Base-by-base conservation (phyloP, 257 asterid species). In the Solanum acaule region DNA sequence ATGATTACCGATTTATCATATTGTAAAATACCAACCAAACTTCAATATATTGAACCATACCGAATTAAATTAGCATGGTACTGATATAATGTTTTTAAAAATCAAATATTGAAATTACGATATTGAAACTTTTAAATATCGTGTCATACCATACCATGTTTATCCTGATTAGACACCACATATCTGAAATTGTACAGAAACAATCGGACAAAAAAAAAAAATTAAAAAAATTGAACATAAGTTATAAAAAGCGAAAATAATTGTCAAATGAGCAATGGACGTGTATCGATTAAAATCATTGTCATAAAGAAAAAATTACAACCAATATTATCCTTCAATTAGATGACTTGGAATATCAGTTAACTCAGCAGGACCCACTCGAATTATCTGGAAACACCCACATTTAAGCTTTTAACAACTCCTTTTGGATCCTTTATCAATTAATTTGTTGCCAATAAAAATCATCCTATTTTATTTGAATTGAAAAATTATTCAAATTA, bases 71-170 rank as follows among this genome's bases (percentile, higher is more conserved):
- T 6, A 1, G 1, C 3, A 49, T 49, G 3, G 0, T 49, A 49
- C 61, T 49, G 0, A 15, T 49, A 49, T 49, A 49, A 49, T 15
- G 3, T 15, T 49, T 46, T 5, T 42, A 15, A 49, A 49, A 49
- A 6, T 6, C 0, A 6, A 49, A 49, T 49, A 6, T 0, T 1
- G 2, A 44, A 44, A 44, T 44, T 44, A 44, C 0, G 6, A 44
- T 44, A 44, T 49, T 23, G 0, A 49, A 49, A 49, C 2, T 49
- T 49, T 49, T 6, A 49, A 49, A 49, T 49, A 49, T 0, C 8
- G 3, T 49, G 0, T 2, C 9, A 2, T 49, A 16, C 8, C 61
- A 49, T 49, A 16, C 9, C 9, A 49, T 16, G 23, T 0, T 1
- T 4, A 16, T 3, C 61, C 9, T 4, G 0, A 6, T 6, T 49